Base-by-base conservation (phyloP, 208 protist species). In the Borovskyia barvae region DNA sequence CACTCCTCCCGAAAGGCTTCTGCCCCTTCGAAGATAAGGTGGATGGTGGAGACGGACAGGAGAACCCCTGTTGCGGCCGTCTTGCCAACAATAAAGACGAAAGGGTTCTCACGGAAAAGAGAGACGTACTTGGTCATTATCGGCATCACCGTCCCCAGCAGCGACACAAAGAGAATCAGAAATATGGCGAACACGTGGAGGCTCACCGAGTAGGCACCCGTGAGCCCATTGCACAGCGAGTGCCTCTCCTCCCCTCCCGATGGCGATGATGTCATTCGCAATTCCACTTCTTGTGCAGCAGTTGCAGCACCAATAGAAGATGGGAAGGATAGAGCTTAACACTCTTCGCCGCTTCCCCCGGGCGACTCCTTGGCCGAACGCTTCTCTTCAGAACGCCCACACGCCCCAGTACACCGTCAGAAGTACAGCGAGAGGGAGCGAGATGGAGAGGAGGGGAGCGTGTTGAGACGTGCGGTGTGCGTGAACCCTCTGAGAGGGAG, bases 131-230 rank as follows among this genome's bases (percentile, higher is more conserved):
- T 82, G 9, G 58, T 61, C 56, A 76, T 47, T 40, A 87, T 61
- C 7, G 80, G 76, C 48, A 87, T 64, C 22, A 47, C 41, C 29
- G 66, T 72, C 2, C 73, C 77, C 15, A 84, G 9, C 37, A 87
- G 26, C 3, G 80, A 87, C 25, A 69, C 58, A 11, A 53, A 36
- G 9, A 90, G 67, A 19, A 86, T 64, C 1, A 90, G 36, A 50
- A 90, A 79, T 8, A 79, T 77, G 15, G 72, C 75, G 15, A 41
- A 62, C 32, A 86, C 52, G 46, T 86, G 82, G 42, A 82, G 42
- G 19, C 70, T 50, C 25, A 64, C 20, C 5, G 72, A 80, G 51
- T 85, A 85, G n/a, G 15, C 32, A 4, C 73, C 70, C 0, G 30
- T 47, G 4, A 64, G 20, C 6, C 57, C 43, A n/a, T 60, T 43